Percentiles rank a stretch among this genome's conserved stretches.
Conservation (phyloP, 1,284 basidiomycete species). For the Cutaneotrichosporon daszewskae region DNA sequence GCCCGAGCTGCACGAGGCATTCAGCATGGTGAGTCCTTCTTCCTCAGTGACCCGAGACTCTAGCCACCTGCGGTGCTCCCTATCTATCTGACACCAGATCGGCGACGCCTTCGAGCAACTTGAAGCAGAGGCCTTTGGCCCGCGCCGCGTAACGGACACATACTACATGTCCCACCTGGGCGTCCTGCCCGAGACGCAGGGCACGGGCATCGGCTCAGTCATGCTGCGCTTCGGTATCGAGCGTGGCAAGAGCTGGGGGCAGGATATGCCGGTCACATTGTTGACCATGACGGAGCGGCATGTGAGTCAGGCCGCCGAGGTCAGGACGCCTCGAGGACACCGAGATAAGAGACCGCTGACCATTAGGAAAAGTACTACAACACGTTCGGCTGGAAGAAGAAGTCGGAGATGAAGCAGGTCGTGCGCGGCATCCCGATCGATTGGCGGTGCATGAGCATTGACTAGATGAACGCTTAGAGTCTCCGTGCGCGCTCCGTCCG, state of each 20-base stretch:
- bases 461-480: too few relatives aligned
- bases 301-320: too few relatives aligned
- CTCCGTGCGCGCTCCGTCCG: too few relatives aligned
- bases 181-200: conserved; percentile 1
- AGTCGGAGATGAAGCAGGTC: too few relatives aligned
- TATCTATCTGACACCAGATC: background rate
- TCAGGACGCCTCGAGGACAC: too few relatives aligned
- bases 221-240: conserved; percentile 1
- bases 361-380: too few relatives aligned
- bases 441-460: too few relatives aligned
- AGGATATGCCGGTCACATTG: conserved; percentile 3
- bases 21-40: background rate
- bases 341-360: too few relatives aligned
- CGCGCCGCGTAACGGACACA: conserved; percentile 7
- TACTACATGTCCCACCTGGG: conserved; percentile 14
- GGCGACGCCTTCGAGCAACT: conserved; percentile 6
- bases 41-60: background rate
- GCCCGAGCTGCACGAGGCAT: background rate
- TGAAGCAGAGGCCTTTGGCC: conserved; percentile 8
- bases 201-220: conserved; percentile 6
- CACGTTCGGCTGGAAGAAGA: too few relatives aligned
- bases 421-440: too few relatives aligned
- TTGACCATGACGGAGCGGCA: conserved; percentile 8
- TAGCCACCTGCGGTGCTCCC: background rate
- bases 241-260: background rate